Conservation (phyloP, 1,284 basidiomycete species). For the Moniliella sp. region DNA sequence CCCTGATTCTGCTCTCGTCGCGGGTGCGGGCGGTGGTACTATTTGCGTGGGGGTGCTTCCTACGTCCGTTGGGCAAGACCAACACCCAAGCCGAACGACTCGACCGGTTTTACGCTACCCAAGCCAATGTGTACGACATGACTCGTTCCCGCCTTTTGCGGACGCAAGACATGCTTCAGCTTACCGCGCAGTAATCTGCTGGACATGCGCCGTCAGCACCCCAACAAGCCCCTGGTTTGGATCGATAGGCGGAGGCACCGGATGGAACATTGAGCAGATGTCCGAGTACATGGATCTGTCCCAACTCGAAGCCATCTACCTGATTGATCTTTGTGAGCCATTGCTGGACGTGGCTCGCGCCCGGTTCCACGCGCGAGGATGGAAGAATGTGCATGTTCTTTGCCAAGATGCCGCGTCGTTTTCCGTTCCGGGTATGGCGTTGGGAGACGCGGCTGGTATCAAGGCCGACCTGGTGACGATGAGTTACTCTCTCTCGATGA, state of each 20-base stretch:
- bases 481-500: constrained; percentile 36
- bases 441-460: constrained; percentile 6
- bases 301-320: constrained; percentile 42
- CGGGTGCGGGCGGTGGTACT: constrained; percentile 9
- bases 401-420: constrained; percentile 57
- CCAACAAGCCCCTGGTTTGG: constrained; percentile 47
- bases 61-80: constrained; percentile 29
- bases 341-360: constrained; percentile 50
- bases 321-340: constrained; percentile 55
- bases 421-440: constrained; percentile 40
- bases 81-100: constrained; percentile 27
- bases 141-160: constrained; percentile 28
- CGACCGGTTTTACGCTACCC: constrained; percentile 28
- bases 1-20: no score
- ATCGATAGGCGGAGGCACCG: constrained; percentile 44
- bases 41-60: constrained; percentile 31
- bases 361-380: constrained; percentile 49
- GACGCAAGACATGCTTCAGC: constrained; percentile 36
- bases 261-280: constrained; percentile 65
- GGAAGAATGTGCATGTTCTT: constrained; percentile 53
- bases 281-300: constrained; percentile 44
- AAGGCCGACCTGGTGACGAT: constrained; percentile 32
- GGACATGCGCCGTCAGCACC: constrained; percentile 35
- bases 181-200: constrained; percentile 50
- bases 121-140: constrained; percentile 28